These are phyloP conservation scores for Ascoidea asiatica DNA, from an alignment of 805 yeast species.

Conservation along the genomic window DNA sequence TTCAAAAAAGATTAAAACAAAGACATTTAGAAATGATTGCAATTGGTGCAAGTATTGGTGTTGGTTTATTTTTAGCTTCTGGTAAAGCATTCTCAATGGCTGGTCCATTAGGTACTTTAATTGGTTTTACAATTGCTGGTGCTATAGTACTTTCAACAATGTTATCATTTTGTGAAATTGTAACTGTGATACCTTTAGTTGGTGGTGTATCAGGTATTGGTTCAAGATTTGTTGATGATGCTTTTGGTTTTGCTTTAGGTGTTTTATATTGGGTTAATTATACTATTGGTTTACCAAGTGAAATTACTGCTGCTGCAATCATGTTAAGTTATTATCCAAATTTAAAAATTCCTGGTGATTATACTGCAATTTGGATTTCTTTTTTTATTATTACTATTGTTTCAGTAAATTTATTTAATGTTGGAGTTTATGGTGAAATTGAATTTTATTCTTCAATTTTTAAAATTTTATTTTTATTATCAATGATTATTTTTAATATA, in stretches of 20 bases:
- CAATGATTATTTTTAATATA: constrained; percentile 51
- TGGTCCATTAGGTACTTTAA: constrained; percentile 64
- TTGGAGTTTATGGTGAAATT: constrained; percentile 60
- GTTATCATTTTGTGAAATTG: constrained; percentile 71
- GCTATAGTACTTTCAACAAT: constrained; percentile 53
- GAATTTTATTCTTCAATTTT: constrained; percentile 49
- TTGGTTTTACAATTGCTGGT: constrained; percentile 57
- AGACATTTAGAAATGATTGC: constrained; percentile 71
- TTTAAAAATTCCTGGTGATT: constrained; percentile 34
- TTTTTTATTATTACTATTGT: constrained; percentile 40
- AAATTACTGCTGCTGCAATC: constrained; percentile 67
- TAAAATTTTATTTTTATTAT: constrained; percentile 39
- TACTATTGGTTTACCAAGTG: constrained; percentile 63
- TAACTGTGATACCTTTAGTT: constrained; percentile 64
- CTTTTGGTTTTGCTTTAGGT: constrained; percentile 64
- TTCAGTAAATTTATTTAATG: constrained; percentile 48
- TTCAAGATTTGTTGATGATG: constrained; percentile 64
- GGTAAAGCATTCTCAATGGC: constrained; percentile 64
- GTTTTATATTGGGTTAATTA: constrained; percentile 66
- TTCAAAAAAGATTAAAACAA: constrained; percentile 47
- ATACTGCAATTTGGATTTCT: constrained; percentile 62
- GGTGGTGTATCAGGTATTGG: constrained; percentile 69
- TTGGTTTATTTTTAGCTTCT: constrained; percentile 54
- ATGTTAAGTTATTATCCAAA: constrained; percentile 56
- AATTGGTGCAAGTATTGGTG: constrained; percentile 69